A percentile compares a stretch with the other conserved stretches of the same genome.
phyloP scores from a whole-genome alignment of 768 basidiomycete species.

The Clavulina sp. region DNA sequence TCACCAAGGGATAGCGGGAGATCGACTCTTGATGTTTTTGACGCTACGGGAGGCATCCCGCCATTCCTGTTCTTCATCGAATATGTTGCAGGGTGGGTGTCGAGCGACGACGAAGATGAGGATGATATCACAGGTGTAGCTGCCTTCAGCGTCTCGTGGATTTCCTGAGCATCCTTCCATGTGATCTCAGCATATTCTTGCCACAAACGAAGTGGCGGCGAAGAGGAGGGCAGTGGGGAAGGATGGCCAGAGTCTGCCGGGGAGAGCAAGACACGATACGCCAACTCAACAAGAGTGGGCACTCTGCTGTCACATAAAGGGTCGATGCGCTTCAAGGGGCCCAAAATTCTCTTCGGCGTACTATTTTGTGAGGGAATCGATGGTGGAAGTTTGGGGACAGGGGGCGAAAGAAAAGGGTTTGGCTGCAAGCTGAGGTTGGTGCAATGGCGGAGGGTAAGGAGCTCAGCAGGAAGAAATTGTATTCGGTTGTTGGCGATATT shows the following conservation, averaged over 20 bases:
- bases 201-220: background rate
- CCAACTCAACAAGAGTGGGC: slow-evolving; percentile 16
- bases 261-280: slow-evolving; percentile 23
- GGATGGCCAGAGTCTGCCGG: slow-evolving; percentile 18
- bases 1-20: too few species aligned
- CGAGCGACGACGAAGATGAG: slow-evolving; percentile 10
- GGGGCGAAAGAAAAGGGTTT: slow-evolving; percentile 37
- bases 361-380: background rate
- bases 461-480: slow-evolving; percentile 44
- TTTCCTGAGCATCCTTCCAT: background rate
- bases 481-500: slow-evolving; percentile 45
- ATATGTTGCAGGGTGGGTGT: too few species aligned
- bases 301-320: background rate
- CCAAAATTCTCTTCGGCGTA: background rate
- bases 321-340: background rate
- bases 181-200: background rate
- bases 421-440: slow-evolving; percentile 30
- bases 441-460: slow-evolving; percentile 36
- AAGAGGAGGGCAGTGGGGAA: slow-evolving; percentile 7
- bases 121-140: too few species aligned
- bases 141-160: too few species aligned
- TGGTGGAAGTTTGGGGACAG: slow-evolving; percentile 12
- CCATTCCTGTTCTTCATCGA: too few species aligned
- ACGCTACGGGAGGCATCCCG: too few species aligned
- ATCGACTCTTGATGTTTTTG: too few species aligned